A percentile compares a stretch with the other conserved stretches of the same genome.
These are phyloP conservation scores for Paraphoma sp. DNA, from an alignment of 2,329 filamentous ascomycete species.

Conservation along the genomic window DNA sequence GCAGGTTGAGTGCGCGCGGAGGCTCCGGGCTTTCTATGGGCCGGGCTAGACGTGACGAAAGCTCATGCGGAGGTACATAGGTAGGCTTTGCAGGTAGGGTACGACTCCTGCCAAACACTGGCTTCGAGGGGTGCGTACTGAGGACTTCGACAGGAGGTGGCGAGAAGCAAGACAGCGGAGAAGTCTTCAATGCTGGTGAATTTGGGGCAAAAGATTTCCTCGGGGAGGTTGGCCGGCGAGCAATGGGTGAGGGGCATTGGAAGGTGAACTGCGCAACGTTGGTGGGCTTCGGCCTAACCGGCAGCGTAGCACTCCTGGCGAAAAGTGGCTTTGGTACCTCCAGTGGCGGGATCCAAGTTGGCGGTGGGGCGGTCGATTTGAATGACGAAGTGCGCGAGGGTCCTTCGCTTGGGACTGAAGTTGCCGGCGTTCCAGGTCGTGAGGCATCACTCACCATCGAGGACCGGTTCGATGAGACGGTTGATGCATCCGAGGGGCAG, in stretches of 20 bases:
- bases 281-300: not conserved
- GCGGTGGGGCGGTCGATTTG: slow-evolving; percentile 13
- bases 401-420: slow-evolving; percentile 23
- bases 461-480: slow-evolving; percentile 22
- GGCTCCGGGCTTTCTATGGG: not conserved
- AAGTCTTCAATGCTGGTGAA: not conserved
- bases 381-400: slow-evolving; percentile 13
- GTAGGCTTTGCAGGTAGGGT: not conserved
- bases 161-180: not conserved
- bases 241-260: not conserved
- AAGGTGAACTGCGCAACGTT: not conserved
- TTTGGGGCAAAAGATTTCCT: not conserved
- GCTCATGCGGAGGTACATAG: not conserved
- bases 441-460: slow-evolving; percentile 17
- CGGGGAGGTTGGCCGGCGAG: not conserved
- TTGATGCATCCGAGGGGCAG: slow-evolving; percentile 15
- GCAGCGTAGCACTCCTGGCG: slow-evolving; percentile 5
- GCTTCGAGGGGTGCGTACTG: not conserved
- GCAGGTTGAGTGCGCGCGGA: not conserved
- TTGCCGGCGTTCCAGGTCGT: slow-evolving; percentile 20
- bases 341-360: slow-evolving; percentile 12
- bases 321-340: slow-evolving; percentile 7
- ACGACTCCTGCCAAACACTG: slow-evolving; percentile 3
- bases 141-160: not conserved
- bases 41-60: not conserved